Percentiles rank a stretch among this genome's conserved stretches.
Conservation (phyloP, 345 rosid species). For the Sonneratia alba region DNA sequence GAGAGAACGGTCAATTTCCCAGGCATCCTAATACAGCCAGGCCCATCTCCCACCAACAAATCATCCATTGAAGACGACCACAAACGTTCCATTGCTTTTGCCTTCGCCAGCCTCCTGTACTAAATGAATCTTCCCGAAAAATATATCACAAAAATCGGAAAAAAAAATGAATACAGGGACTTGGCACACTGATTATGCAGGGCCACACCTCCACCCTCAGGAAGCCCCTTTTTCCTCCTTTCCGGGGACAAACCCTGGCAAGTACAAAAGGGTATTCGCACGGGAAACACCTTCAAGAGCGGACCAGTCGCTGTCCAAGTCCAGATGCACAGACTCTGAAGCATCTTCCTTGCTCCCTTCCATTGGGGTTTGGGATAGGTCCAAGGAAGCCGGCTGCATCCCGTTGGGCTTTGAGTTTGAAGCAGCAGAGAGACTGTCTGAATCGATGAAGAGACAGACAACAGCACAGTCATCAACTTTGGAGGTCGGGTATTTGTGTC, state of each 20-base stretch:
- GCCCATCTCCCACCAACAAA: slow-evolving; percentile 35
- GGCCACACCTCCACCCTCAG: neutral
- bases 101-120: neutral
- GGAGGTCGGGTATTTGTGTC: slow-evolving; percentile 80
- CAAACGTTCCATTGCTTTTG: neutral
- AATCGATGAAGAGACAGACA: slow-evolving; percentile 79
- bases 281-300: slow-evolving; percentile 97
- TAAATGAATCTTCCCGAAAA: neutral
- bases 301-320: slow-evolving; percentile 57
- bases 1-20: slow-evolving; percentile 33
- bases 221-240: slow-evolving; percentile 23
- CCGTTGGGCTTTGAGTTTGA: slow-evolving; percentile 21
- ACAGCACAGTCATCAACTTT: slow-evolving; percentile 97
- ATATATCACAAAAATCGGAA: slow-evolving; percentile 10
- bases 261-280: slow-evolving; percentile 62
- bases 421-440: slow-evolving; percentile 35
- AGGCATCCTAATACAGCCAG: slow-evolving; percentile 58
- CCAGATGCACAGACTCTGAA: slow-evolving; percentile 28
- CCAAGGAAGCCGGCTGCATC: slow-evolving; percentile 16
- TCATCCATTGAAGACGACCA: neutral
- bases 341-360: slow-evolving; percentile 8
- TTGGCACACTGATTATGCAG: slow-evolving; percentile 3
- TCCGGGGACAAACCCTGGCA: slow-evolving; percentile 73
- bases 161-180: slow-evolving; percentile 7
- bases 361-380: neutral